These are phyloP conservation scores for Detonula confervacea DNA, from an alignment of 352 stramenopile genomes.

Conservation along the genomic window DNA sequence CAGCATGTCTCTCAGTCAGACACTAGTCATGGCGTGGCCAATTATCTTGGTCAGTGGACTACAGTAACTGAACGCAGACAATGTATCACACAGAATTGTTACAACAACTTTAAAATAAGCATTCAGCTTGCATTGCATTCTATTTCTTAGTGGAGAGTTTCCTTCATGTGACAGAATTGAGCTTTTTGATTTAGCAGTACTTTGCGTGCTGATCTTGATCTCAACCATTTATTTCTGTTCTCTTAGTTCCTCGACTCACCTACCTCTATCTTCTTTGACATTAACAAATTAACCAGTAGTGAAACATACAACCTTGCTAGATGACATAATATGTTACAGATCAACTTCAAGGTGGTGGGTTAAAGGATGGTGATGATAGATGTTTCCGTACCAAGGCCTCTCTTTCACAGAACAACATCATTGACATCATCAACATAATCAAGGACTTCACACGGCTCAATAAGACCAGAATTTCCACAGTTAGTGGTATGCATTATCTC, in stretches of 20 bases:
- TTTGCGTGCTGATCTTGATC: too few species aligned
- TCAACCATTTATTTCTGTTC: too few species aligned
- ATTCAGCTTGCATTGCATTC: slow-evolving; percentile 11
- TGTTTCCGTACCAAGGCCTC: too few species aligned
- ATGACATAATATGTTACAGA: too few species aligned
- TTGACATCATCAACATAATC: slow-evolving; percentile 44
- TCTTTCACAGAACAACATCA: background rate
- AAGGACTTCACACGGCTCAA: background rate
- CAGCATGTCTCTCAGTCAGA: slow-evolving; percentile 8
- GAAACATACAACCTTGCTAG: too few species aligned
- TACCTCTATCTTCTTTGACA: too few species aligned
- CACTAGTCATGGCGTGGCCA: background rate
- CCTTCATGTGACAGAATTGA: too few species aligned
- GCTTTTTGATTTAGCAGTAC: too few species aligned
- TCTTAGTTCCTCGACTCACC: too few species aligned
- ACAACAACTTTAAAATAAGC: slow-evolving; percentile 29
- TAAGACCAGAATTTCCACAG: background rate
- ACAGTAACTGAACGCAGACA: slow-evolving; percentile 12
- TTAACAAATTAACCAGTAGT: too few species aligned
- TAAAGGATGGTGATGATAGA: too few species aligned
- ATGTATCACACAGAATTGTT: slow-evolving; percentile 17
- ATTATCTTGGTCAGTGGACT: slow-evolving; percentile 3
- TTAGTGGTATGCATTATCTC: slow-evolving; percentile 22
- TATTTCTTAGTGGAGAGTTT: slow-evolving; percentile 2
- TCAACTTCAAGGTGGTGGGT: too few species aligned